These are phyloP conservation scores for Dactylonectria macrodidyma DNA, from an alignment of 2,329 filamentous ascomycete species.

Conservation along the genomic window DNA sequence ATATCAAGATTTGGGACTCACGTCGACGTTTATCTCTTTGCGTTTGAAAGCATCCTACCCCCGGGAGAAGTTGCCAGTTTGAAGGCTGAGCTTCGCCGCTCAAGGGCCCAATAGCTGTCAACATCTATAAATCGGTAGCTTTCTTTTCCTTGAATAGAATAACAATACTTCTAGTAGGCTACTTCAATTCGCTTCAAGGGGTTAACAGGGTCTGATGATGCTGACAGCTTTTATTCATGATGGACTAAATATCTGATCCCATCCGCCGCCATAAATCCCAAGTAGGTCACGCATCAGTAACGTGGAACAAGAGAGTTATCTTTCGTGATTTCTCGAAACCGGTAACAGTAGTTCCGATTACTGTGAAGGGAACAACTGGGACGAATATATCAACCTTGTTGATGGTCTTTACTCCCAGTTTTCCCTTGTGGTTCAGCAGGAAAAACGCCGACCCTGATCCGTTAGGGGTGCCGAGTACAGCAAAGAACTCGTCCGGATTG, in stretches of 20 bases:
- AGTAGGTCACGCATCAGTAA: conserved; percentile 16
- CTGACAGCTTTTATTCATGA: no score
- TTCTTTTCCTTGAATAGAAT: no score
- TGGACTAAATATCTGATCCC: neutral
- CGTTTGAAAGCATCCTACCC: conserved; percentile 31
- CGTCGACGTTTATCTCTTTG: conserved; percentile 14
- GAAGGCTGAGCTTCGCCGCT: conserved; percentile 14
- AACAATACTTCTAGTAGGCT: no score
- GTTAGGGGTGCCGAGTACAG: conserved; percentile 27
- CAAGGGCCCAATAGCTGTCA: neutral
- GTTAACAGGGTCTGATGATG: no score
- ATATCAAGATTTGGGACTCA: neutral
- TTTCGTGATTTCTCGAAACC: neutral
- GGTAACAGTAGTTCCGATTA: neutral
- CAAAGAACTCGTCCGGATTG: conserved; percentile 15
- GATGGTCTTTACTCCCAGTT: conserved; percentile 19
- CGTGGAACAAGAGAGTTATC: conserved; percentile 24
- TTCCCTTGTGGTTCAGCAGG: conserved; percentile 26
- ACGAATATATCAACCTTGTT: conserved; percentile 32
- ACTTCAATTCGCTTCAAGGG: no score
- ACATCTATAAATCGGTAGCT: no score
- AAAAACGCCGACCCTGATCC: conserved; percentile 21
- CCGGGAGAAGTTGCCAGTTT: conserved; percentile 16
- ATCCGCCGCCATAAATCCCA: neutral
- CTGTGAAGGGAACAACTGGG: neutral